Percentiles rank a stretch among this genome's conserved stretches.
Conservation (phyloP, 2,329 filamentous ascomycete genomes). For the Fusarium sp. region DNA sequence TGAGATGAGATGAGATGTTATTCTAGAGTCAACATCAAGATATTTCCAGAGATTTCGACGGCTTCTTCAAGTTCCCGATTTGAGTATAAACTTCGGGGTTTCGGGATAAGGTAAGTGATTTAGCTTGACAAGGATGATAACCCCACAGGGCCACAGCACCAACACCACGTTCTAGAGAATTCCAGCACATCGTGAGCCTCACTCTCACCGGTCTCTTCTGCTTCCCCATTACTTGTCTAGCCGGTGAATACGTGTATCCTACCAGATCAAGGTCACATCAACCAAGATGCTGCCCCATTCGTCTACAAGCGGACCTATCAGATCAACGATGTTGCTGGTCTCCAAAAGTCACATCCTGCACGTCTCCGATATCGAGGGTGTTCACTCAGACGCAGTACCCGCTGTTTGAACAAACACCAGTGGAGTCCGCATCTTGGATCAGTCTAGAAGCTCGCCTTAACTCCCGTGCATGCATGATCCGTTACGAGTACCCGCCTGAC, state of each 20-base stretch:
- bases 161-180: slow-evolving; percentile 44
- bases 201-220: slow-evolving; percentile 6
- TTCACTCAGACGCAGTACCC: slow-evolving; percentile 34
- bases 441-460: slow-evolving; percentile 21
- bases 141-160: slow-evolving; percentile 47
- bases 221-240: not conserved
- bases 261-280: slow-evolving; percentile 1
- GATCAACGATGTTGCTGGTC: not conserved
- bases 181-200: slow-evolving; percentile 47
- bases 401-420: not conserved
- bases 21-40: not conserved
- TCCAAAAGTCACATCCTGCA: slow-evolving; percentile 8
- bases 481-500: slow-evolving; percentile 5
- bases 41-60: slow-evolving; percentile 34
- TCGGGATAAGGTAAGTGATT: slow-evolving; percentile 11
- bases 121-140: slow-evolving; percentile 32
- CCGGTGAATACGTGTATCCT: slow-evolving; percentile 13
- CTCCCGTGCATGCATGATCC: slow-evolving; percentile 44
- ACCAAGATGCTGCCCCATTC: slow-evolving; percentile 19
- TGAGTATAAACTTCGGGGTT: not conserved
- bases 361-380: slow-evolving; percentile 18
- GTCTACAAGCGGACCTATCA: slow-evolving; percentile 47
- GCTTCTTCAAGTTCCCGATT: not conserved
- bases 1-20: not conserved
- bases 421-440: slow-evolving; percentile 24